phyloP scores from a whole-genome alignment of 306 rosid genomes.

The Delonix regia region DNA sequence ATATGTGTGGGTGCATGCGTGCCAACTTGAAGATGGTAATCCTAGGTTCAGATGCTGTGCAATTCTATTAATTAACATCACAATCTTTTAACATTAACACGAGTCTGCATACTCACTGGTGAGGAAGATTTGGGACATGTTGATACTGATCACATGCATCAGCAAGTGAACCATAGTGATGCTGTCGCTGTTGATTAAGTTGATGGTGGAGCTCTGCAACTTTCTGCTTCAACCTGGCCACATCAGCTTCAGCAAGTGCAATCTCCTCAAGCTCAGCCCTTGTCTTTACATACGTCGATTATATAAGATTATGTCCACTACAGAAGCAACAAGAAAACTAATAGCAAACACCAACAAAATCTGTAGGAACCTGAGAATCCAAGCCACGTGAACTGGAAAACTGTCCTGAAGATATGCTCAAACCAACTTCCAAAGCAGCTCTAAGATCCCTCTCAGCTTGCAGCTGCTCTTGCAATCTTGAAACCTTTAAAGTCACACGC shows the following conservation, averaged over 20 bases:
- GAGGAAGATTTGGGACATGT: slow-evolving; percentile 78
- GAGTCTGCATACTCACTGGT: slow-evolving; percentile 74
- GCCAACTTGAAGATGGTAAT: neutral
- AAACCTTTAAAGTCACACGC: slow-evolving; percentile 60
- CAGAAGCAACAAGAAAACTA: slow-evolving; percentile 8
- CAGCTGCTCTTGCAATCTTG: slow-evolving; percentile 98
- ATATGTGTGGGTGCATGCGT: neutral
- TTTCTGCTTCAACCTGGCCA: slow-evolving; percentile 97
- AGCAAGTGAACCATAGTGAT: slow-evolving; percentile 93
- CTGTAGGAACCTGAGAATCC: slow-evolving; percentile 88
- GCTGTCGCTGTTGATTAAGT: slow-evolving; percentile 93
- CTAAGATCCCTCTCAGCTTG: slow-evolving; percentile 99
- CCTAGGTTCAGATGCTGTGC: neutral
- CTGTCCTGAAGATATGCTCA: slow-evolving; percentile 97
- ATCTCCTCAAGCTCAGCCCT: slow-evolving; percentile 99
- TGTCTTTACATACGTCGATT: slow-evolving; percentile 62
- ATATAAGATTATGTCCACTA: slow-evolving; percentile 40
- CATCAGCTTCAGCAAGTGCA: slow-evolving; percentile 99
- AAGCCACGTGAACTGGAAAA: slow-evolving; percentile 82
- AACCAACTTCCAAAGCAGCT: slow-evolving; percentile 97
- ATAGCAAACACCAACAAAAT: slow-evolving; percentile 19
- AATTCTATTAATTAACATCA: neutral
- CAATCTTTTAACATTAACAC: neutral
- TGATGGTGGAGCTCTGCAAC: slow-evolving; percentile 99
- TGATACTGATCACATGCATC: slow-evolving; percentile 87